Base-by-base conservation (phyloP, 2,329 filamentous ascomycete species). In the Saccharata proteae region DNA sequence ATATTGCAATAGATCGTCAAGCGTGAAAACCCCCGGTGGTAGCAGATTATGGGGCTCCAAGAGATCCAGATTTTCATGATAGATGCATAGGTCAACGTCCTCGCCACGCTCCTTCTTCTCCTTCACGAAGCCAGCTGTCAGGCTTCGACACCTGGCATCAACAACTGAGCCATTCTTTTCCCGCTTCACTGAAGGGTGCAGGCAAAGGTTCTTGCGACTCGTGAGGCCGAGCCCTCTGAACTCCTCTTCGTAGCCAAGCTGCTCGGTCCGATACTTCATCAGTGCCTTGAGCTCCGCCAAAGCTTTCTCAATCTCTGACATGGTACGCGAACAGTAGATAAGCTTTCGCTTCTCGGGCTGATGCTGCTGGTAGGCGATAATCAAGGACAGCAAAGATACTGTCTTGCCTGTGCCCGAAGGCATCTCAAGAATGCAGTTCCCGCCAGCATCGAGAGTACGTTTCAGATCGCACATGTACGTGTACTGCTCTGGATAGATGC, bases 241-340 rank as follows among this genome's bases (percentile, higher is more conserved):
- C 12, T 98, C 88, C 56, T 98, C 90, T 40, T 80, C 79, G 37
- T 79, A 68, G 1, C 90, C 90, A n/a, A 98, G 70, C 54, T 94
- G 75, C 40, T 93, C 72, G 5, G 83, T 65, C 11, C 90, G 80
- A 50, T 93, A 96, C 51, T 92, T 92, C 86, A 98, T 98, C 32
- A 98, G 61, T 15, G 77, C 77, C 54, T 90, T 85, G 45, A 98
- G 56, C 57, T 98, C 90, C 7, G 83, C 82, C 31, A 98, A 60
- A 0, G 92, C 90, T 60, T 98, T 98, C 54, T 98, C 90, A 48
- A 98, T 98, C 62, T 98, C 90, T 21, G 90, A 98, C 86, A 98
- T 98, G 35, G 90, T 98, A 76, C 90, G 85, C 40, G 90, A 98
- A 65, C 90, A 98, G 59, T 98, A 98, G 34, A 98, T 94, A 30